phyloP scores from a whole-genome alignment of 2,329 filamentous ascomycete species.

The Canariomyces notabilis region DNA sequence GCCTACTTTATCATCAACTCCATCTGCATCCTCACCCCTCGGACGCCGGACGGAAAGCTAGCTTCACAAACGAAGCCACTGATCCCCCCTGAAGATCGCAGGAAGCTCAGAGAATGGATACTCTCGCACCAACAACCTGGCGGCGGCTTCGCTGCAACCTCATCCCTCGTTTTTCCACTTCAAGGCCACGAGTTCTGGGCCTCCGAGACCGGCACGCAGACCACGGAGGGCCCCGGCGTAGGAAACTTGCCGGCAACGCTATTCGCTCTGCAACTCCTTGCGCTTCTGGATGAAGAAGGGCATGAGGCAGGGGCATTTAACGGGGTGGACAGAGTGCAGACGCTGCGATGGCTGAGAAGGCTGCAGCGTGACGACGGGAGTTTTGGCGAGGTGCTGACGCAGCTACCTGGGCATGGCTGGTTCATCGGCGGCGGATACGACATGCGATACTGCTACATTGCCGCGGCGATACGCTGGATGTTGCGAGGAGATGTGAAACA shows the following conservation, averaged over 20 bases:
- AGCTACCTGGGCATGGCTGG: constrained; percentile 33
- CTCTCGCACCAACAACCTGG: constrained; percentile 78
- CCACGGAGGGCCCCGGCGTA: constrained; percentile 38
- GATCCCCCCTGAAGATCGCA: constrained; percentile 41
- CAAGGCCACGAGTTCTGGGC: constrained; percentile 27
- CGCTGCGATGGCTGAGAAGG: constrained; percentile 66
- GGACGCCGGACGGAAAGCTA: constrained; percentile 29
- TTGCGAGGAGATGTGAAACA: constrained; percentile 57
- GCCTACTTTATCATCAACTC: constrained; percentile 86
- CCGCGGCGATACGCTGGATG: constrained; percentile 75
- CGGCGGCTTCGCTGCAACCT: constrained; percentile 85
- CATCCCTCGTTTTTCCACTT: constrained; percentile 54
- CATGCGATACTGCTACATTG: constrained; percentile 83
- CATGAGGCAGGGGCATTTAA: constrained; percentile 44
- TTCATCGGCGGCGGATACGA: constrained; percentile 74
- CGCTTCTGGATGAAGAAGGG: constrained; percentile 41
- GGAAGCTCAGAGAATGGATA: constrained; percentile 64
- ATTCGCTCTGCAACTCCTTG: constrained; percentile 75
- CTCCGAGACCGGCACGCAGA: constrained; percentile 35
- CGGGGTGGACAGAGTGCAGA: constrained; percentile 61
- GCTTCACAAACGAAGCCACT: constrained; percentile 28
- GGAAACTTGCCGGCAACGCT: constrained; percentile 83
- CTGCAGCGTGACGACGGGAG: constrained; percentile 82
- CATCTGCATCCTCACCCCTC: constrained; percentile 67
- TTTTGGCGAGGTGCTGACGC: constrained; percentile 76